Conservation (phyloP, 306 rosid species). For the Cercis canadensis region DNA sequence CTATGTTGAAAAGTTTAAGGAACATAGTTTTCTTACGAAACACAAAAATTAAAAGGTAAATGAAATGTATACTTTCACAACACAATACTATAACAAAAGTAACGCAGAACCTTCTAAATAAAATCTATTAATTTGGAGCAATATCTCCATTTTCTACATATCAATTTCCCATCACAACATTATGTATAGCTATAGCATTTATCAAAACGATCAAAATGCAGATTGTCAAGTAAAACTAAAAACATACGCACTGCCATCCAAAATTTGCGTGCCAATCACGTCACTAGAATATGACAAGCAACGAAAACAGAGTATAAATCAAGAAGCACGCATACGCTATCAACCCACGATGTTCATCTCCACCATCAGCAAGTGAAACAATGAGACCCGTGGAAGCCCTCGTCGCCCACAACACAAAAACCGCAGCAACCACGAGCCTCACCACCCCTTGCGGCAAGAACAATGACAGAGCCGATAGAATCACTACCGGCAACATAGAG, state of each 20-base stretch:
- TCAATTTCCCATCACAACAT: conserved; percentile 5
- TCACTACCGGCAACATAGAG: conserved; percentile 84
- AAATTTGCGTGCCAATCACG: not conserved
- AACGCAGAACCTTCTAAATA: not conserved
- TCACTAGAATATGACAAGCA: conserved; percentile 78
- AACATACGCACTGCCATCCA: conserved; percentile 27
- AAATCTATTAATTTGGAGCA: conserved; percentile 29
- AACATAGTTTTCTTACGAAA: not conserved
- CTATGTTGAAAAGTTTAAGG: too few species aligned
- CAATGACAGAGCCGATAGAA: conserved; percentile 75
- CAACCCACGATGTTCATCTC: conserved; percentile 89
- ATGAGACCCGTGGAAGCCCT: conserved; percentile 80
- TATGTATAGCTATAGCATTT: not conserved
- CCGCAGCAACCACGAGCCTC: conserved; percentile 58
- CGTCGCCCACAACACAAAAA: conserved; percentile 89
- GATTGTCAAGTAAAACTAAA: not conserved
- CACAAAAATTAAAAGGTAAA: too few species aligned
- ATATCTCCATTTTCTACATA: conserved; percentile 21
- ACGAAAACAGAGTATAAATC: conserved; percentile 92
- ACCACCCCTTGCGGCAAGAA: conserved; percentile 75
- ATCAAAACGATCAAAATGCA: too few species aligned
- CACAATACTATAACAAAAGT: too few species aligned
- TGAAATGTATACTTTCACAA: not conserved
- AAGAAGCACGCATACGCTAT: conserved; percentile 92
- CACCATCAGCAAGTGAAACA: conserved; percentile 86